A percentile compares a stretch with the other conserved stretches of the same genome.
phyloP scores from a whole-genome alignment of 202 grass and related monocot genomes.

The Brachypodium distachyon region DNA sequence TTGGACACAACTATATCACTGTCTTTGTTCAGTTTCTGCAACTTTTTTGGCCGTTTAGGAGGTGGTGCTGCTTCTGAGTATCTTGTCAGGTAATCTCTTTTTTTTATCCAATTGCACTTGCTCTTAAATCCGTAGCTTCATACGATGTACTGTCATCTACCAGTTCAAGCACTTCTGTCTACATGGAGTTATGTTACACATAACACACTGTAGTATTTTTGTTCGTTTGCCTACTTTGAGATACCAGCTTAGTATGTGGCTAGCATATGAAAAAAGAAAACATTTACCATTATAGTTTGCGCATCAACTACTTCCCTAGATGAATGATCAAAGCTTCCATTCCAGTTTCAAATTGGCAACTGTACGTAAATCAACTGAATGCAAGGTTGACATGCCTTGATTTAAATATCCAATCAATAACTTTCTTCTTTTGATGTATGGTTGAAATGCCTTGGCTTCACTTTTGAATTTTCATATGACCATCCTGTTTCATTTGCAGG shows the following conservation, averaged over 20 bases:
- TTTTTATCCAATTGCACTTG: background rate
- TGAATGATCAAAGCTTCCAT: background rate
- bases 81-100: slow-evolving; percentile 68
- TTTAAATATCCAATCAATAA: background rate
- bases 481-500: slow-evolving; percentile 35
- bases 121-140: background rate
- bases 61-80: slow-evolving; percentile 68
- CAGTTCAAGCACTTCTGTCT: background rate
- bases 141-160: background rate
- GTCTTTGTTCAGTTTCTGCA: slow-evolving; percentile 85
- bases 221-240: no score
- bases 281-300: background rate
- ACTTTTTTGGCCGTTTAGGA: slow-evolving; percentile 79
- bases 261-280: no score
- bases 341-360: background rate
- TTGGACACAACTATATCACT: slow-evolving; percentile 64
- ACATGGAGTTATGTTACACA: background rate
- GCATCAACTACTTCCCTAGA: background rate
- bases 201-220: no score
- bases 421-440: background rate
- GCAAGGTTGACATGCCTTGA: no score
- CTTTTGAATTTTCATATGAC: background rate
- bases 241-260: background rate
- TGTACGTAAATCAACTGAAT: background rate
- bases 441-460: background rate